Conservation (phyloP, 73 alveolate genomes). For the Blepharisma stoltei region DNA sequence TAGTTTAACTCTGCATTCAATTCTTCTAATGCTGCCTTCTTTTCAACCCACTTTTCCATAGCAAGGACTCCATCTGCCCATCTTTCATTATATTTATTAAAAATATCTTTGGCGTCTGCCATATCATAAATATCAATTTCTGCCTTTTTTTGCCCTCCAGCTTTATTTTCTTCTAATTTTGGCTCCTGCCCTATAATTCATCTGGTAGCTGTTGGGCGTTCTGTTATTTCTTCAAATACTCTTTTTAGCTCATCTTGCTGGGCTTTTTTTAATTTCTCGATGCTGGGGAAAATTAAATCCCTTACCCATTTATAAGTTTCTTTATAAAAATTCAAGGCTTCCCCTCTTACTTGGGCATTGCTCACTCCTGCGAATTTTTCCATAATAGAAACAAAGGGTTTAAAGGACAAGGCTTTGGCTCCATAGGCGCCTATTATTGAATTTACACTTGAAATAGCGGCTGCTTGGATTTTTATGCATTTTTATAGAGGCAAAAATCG, state of each 20-base stretch:
- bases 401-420: slow-evolving; percentile 51
- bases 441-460: slow-evolving; percentile 43
- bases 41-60: slow-evolving; percentile 72
- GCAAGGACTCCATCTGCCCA: slow-evolving; percentile 71
- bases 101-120: slow-evolving; percentile 69
- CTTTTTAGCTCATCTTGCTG: slow-evolving; percentile 56
- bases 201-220: slow-evolving; percentile 42
- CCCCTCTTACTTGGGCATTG: slow-evolving; percentile 52
- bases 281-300: slow-evolving; percentile 51
- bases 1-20: slow-evolving; percentile 37
- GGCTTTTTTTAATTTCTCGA: slow-evolving; percentile 58
- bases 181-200: slow-evolving; percentile 41
- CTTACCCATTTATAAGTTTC: slow-evolving; percentile 77
- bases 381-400: slow-evolving; percentile 48
- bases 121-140: slow-evolving; percentile 64
- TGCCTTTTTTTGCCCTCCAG: slow-evolving; percentile 51
- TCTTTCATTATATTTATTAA: slow-evolving; percentile 54
- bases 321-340: slow-evolving; percentile 68
- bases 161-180: slow-evolving; percentile 23
- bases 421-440: slow-evolving; percentile 61
- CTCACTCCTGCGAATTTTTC: slow-evolving; percentile 60
- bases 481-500: no score
- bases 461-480: slow-evolving; percentile 59
- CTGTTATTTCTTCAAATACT: slow-evolving; percentile 39
- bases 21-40: slow-evolving; percentile 61